Conservation (phyloP, 1,139 yeast genomes). For the Blastobotrys indianensis region DNA sequence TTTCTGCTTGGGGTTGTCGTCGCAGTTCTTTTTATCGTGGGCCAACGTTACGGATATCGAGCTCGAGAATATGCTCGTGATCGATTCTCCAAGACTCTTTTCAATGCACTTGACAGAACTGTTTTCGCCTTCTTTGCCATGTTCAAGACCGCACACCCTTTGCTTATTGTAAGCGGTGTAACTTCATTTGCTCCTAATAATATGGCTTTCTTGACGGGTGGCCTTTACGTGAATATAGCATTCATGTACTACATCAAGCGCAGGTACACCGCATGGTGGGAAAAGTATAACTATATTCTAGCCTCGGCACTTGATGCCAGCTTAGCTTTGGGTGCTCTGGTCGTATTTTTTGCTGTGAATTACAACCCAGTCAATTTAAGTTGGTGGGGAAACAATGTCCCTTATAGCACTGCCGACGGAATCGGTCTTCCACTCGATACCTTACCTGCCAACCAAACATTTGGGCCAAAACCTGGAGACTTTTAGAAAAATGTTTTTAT, state of each 20-base stretch:
- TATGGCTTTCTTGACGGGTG: slow-evolving; percentile 12
- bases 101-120: no score
- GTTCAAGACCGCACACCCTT: slow-evolving; percentile 10
- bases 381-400: slow-evolving; percentile 58
- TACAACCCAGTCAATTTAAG: slow-evolving; percentile 31
- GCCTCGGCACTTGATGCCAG: slow-evolving; percentile 54
- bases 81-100: not conserved
- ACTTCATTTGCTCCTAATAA: slow-evolving; percentile 9
- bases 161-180: slow-evolving; percentile 10
- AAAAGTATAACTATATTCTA: slow-evolving; percentile 55
- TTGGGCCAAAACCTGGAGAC: no score
- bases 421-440: no score
- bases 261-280: slow-evolving; percentile 48
- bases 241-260: slow-evolving; percentile 13
- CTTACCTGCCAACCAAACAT: no score
- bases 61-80: slow-evolving; percentile 35
- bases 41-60: slow-evolving; percentile 49
- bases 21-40: slow-evolving; percentile 34
- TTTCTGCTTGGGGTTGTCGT: slow-evolving; percentile 36
- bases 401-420: slow-evolving; percentile 42
- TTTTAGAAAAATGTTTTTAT: no score
- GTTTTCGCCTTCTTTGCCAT: no score
- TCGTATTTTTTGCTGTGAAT: slow-evolving; percentile 51
- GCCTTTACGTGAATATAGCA: slow-evolving; percentile 11
- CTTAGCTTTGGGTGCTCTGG: slow-evolving; percentile 47